Evolutionary conservation across 202 grass and related monocot species (phyloP).

Genomic region (Schoenoplectus tabernaemontani): DNA sequence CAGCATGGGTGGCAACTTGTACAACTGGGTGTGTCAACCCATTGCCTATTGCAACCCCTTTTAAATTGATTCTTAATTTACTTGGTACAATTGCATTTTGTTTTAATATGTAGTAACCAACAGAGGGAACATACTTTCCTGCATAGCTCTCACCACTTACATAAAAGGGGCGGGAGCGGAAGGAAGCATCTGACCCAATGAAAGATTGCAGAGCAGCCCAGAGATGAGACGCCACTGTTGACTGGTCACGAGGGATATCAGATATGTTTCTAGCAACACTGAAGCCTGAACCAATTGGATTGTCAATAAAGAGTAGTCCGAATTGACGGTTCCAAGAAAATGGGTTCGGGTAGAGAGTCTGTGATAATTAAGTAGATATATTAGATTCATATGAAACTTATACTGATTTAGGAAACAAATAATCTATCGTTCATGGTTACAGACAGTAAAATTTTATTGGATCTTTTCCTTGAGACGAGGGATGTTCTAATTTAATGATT

Average conservation of each 20-base stretch:
- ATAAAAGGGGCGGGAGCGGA: slow-evolving; percentile 31
- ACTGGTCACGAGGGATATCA: slow-evolving; percentile 41
- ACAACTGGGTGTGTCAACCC: slow-evolving; percentile 43
- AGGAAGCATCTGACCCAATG: slow-evolving; percentile 32
- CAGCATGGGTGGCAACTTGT: slow-evolving; percentile 48
- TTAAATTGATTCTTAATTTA: slow-evolving; percentile 28
- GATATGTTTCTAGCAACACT: slow-evolving; percentile 27
- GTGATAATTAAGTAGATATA: background rate
- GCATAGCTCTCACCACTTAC: slow-evolving; percentile 46
- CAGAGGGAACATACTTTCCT: slow-evolving; percentile 39
- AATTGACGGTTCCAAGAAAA: slow-evolving; percentile 52
- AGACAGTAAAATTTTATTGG: background rate
- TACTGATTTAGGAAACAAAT: background rate
- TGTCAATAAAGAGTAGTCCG: slow-evolving; percentile 61
- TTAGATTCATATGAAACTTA: background rate
- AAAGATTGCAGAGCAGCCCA: slow-evolving; percentile 38
- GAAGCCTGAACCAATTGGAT: slow-evolving; percentile 60
- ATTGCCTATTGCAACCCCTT: slow-evolving; percentile 46
- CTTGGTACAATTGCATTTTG: slow-evolving; percentile 17
- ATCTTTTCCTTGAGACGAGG: too few relatives aligned
- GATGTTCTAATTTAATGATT: too few relatives aligned
- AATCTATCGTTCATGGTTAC: background rate
- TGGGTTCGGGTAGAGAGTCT: slow-evolving; percentile 32
- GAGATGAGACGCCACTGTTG: slow-evolving; percentile 36
- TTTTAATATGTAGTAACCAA: slow-evolving; percentile 29